phyloP scores from a whole-genome alignment of 768 basidiomycete species.

The Phlegmacium glaucopus region DNA sequence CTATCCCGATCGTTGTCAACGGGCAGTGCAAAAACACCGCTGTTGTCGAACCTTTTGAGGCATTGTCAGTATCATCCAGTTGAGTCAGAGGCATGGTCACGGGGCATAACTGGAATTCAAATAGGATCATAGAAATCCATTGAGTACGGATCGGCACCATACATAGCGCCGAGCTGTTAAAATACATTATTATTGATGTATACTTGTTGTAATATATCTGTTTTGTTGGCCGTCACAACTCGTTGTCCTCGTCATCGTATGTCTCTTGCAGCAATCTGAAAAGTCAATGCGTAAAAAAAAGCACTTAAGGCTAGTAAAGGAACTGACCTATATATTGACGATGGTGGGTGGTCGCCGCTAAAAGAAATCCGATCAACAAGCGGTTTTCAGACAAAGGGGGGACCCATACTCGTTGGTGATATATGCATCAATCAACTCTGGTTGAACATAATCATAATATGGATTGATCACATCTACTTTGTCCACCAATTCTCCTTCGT shows the following conservation, averaged over 20 bases:
- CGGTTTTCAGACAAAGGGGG: conserved; percentile 5
- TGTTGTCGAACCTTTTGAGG: too few relatives aligned
- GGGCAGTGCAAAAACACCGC: too few relatives aligned
- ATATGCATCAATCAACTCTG: conserved; percentile 89
- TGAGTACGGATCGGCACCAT: too few relatives aligned
- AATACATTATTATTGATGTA: conserved; percentile 11
- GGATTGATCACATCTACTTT: conserved; percentile 93
- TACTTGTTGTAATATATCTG: conserved; percentile 10
- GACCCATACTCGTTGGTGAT: conserved; percentile 92
- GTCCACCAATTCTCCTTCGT: conserved; percentile 76
- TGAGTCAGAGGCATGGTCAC: too few relatives aligned
- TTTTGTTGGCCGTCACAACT: conserved; percentile 45
- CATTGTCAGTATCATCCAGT: too few relatives aligned
- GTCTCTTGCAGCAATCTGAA: conserved; percentile 84
- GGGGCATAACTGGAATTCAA: too few relatives aligned
- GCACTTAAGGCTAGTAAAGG: not conserved
- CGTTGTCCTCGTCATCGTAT: conserved; percentile 93
- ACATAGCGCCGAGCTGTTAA: not conserved
- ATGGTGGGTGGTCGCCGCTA: conserved; percentile 95
- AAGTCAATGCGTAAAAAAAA: conserved; percentile 9
- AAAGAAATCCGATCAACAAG: conserved; percentile 8
- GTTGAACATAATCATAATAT: conserved; percentile 94
- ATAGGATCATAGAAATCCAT: too few relatives aligned
- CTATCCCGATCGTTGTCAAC: too few relatives aligned
- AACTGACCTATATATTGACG: conserved; percentile 82